These are phyloP conservation scores for Paramarasmius palmivorus DNA, from an alignment of 1,284 basidiomycete genomes.

Conservation along the genomic window DNA sequence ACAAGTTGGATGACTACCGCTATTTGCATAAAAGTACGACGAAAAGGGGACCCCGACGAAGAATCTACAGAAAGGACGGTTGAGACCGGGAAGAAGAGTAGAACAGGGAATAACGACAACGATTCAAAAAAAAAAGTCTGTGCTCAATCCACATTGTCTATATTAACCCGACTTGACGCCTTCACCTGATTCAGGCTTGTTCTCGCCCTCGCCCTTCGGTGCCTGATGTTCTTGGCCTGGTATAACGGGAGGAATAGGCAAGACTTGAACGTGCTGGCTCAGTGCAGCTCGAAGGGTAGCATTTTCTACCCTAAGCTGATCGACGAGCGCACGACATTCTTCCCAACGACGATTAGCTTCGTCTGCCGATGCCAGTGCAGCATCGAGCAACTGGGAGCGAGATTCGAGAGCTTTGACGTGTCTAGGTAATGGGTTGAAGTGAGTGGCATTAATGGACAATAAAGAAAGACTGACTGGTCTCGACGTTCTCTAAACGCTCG, in stretches of 20 bases:
- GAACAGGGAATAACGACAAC: too few relatives aligned
- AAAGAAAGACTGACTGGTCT: slow-evolving; percentile 64
- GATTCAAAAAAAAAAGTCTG: too few relatives aligned
- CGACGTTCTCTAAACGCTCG: slow-evolving; percentile 81
- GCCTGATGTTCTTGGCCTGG: slow-evolving; percentile 15
- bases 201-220: slow-evolving; percentile 11
- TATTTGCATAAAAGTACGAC: too few relatives aligned
- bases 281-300: slow-evolving; percentile 56
- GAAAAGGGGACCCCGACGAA: neutral
- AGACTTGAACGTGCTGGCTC: slow-evolving; percentile 26
- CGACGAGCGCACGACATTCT: slow-evolving; percentile 78
- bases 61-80: neutral
- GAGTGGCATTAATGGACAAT: slow-evolving; percentile 4
- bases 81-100: neutral
- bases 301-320: slow-evolving; percentile 80
- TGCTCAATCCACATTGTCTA: too few relatives aligned
- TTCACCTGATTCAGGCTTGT: slow-evolving; percentile 3
- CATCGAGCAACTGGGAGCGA: slow-evolving; percentile 77
- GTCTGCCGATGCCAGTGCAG: slow-evolving; percentile 79
- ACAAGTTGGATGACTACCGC: neutral
- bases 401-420: slow-evolving; percentile 83
- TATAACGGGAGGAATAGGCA: slow-evolving; percentile 1
- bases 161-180: neutral
- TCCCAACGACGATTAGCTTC: slow-evolving; percentile 86
- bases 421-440: slow-evolving; percentile 36